Evolutionary conservation across 2,329 filamentous ascomycete genomes (phyloP), one percentile per base, ranked within the genome.

Genomic region (Colletotrichum magnum): DNA sequence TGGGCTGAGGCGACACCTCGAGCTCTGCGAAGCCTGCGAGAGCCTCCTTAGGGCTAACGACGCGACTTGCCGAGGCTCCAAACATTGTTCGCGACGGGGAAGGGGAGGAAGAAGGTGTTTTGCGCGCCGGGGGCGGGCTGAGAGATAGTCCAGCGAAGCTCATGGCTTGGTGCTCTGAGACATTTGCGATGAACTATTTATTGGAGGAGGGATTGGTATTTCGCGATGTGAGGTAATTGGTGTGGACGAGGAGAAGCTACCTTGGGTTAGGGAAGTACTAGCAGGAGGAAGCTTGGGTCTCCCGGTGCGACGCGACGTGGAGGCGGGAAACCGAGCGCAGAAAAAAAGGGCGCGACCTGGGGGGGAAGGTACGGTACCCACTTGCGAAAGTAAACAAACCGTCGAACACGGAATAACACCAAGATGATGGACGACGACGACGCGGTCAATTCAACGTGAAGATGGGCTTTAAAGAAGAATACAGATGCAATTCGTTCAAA

Each of bases 301-400:
- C 52, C n/a, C 15, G n/a, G 51, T 59, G 66, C 43, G 56, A 66
- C 45, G 56, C 43, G 62, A 54, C 57, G 56, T 43, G 59, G 36
- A 26, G 36, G 26, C 24, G n/a, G 26, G 39, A 32, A 36, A 56
- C 41, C n/a, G 26, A 24, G 18, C 45, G 16, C 15, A 28, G 41
- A 18, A 24, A 41, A 43, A 58, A 47, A 26, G 36, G 50, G 50
- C 41, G 56, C 57, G 63, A 41, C 39, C 43, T 24, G 39, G 21
- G 54, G 16, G 5, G 21, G 32, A 32, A 26, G 32, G 36, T 18
- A 39, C n/a, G 24, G 21, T 26, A 50, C n/a, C 47, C n/a, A 18
- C n/a, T 12, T 18, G 18, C 6, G 24, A 21, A 12, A 58, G 56
- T 58, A 41, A 60, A 51, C 57, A 50, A 51, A 59, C 7, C 57